Percentiles rank a stretch among this genome's conserved stretches.
Conservation (phyloP, 805 yeast species). For the Ogataea nonfermentans region DNA sequence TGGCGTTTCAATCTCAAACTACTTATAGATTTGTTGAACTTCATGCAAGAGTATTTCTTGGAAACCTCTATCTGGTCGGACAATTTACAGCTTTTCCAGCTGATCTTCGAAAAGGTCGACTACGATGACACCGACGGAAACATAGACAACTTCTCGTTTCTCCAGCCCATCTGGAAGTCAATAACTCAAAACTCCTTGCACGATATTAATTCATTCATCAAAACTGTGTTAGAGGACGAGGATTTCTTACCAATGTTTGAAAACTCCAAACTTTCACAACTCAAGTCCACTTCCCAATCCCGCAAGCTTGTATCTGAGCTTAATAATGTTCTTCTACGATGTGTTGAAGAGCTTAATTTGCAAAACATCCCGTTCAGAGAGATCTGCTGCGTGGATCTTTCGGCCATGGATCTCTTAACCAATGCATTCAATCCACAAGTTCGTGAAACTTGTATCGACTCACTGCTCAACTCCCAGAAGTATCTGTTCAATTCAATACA, state of each 20-base stretch:
- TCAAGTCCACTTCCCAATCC: constrained; percentile 9
- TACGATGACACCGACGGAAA: constrained; percentile 11
- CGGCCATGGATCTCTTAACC: constrained; percentile 29
- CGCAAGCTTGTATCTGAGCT: constrained; percentile 16
- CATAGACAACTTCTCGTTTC: constrained; percentile 17
- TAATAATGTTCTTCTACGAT: constrained; percentile 14
- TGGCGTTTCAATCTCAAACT: constrained; percentile 31
- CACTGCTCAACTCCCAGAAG: constrained; percentile 40
- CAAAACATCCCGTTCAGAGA: constrained; percentile 38
- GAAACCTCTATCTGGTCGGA: constrained; percentile 28
- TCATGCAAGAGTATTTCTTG: constrained; percentile 27
- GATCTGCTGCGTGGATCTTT: constrained; percentile 36
- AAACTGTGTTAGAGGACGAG: constrained; percentile 25
- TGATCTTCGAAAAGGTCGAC: constrained; percentile 24
- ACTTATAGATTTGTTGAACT: constrained; percentile 30
- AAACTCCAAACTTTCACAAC: constrained; percentile 7
- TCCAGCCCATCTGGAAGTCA: constrained; percentile 25
- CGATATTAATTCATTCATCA: constrained; percentile 19
- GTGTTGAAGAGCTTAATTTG: constrained; percentile 28
- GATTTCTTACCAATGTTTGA: constrained; percentile 25
- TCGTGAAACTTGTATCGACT: constrained; percentile 40
- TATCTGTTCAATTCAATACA: constrained; percentile 30
- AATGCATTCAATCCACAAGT: constrained; percentile 43
- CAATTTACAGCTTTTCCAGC: constrained; percentile 30
- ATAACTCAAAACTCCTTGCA: constrained; percentile 9